phyloP scores from a whole-genome alignment of 2,329 filamentous ascomycete species.

The Graphiopsis chlorocephala region DNA sequence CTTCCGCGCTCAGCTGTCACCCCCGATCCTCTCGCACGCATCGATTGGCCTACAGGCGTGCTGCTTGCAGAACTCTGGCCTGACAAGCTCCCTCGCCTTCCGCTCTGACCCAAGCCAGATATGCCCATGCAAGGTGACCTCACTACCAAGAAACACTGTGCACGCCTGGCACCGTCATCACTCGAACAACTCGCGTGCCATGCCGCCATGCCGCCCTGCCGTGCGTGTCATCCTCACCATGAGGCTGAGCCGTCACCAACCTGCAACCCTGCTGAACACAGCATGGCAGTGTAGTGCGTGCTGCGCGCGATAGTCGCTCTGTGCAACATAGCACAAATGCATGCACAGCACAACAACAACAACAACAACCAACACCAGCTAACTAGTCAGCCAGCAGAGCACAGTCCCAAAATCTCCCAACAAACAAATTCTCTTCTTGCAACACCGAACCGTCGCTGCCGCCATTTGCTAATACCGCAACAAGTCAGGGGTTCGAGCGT shows the following conservation, averaged over 20 bases:
- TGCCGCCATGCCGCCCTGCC: neutral
- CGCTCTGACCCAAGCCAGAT: neutral
- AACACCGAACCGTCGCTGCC: neutral
- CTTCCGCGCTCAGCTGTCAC: neutral
- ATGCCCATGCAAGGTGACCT: neutral
- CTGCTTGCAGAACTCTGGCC: neutral
- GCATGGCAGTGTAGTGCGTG: neutral
- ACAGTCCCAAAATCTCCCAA: conserved; percentile 3
- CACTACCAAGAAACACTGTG: neutral
- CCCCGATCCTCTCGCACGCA: neutral
- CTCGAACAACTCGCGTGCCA: neutral
- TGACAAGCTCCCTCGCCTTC: neutral
- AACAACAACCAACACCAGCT: neutral
- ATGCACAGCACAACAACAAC: neutral
- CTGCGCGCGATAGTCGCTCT: neutral
- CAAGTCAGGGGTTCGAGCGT: neutral
- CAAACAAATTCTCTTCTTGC: conserved; percentile 8
- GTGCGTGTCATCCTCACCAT: neutral
- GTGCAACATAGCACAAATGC: neutral
- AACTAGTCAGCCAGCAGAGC: neutral
- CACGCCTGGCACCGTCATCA: neutral
- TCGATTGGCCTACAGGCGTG: neutral
- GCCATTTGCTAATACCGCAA: neutral
- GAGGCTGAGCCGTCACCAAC: neutral
- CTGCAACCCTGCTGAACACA: neutral